phyloP scores from a whole-genome alignment of 225 moss, liverwort and hornwort genomes.

The Rhytidiadelphus loreus region DNA sequence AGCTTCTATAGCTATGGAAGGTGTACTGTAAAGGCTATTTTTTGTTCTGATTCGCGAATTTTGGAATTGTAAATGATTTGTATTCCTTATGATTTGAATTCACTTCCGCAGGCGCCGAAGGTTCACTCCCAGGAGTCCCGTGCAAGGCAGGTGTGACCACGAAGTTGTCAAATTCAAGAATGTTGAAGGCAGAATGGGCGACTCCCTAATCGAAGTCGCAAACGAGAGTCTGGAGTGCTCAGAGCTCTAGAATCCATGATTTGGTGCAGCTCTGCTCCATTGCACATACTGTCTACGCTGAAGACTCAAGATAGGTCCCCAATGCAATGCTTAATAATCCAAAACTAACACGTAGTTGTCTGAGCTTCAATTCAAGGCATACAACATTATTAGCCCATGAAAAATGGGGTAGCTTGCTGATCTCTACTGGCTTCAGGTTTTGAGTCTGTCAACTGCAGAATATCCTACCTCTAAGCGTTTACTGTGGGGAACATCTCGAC shows the following conservation, averaged over 20 bases:
- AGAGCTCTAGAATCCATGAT: neutral
- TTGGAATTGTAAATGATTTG: neutral
- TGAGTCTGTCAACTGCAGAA: neutral
- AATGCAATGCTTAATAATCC: neutral
- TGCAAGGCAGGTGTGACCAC: neutral
- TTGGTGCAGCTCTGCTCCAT: neutral
- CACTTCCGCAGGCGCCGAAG: conserved; percentile 15
- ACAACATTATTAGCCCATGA: neutral
- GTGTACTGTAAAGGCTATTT: neutral
- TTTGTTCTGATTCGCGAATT: neutral
- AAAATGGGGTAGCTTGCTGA: neutral
- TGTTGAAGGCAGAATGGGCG: neutral
- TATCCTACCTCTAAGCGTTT: neutral
- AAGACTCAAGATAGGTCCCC: neutral
- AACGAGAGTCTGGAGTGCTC: conserved; percentile 12
- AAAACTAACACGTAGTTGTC: neutral
- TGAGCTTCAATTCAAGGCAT: neutral
- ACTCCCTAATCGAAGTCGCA: neutral
- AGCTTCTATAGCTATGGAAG: neutral
- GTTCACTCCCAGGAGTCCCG: neutral
- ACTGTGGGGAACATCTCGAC: neutral
- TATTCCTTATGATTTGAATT: neutral
- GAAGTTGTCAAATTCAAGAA: conserved; percentile 8
- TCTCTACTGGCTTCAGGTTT: neutral
- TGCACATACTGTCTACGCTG: neutral